Base-by-base conservation (phyloP, 768 basidiomycete species). In the Rhodotorula paludigena region DNA sequence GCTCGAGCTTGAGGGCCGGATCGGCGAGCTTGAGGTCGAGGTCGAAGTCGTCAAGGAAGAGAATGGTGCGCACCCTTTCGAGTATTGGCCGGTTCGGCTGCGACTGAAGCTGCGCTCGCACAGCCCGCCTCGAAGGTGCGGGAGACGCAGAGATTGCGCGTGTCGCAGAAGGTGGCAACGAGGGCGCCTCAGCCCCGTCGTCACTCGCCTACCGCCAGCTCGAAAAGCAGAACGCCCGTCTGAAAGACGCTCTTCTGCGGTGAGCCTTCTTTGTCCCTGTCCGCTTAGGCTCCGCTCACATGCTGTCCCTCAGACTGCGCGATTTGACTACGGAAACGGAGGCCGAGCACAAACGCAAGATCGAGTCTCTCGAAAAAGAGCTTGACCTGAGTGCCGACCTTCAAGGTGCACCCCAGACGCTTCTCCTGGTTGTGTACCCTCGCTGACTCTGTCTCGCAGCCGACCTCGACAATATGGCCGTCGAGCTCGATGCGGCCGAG, bases 161-260 rank as follows among this genome's bases (percentile, higher is more conserved):
- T 39, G 78, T 77, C 78, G 60, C 68, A 59, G 69, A 52, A n/a
- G 59, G 58, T 36, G 38, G 38, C 30, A 54, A 53, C 41, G 47
- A 68, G 56, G 64, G 21, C 77, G 73, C 73, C 23, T n/a, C 41
- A 9, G 65, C 32, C 11, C 39, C 38, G 21, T 47, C 61, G 83
- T 78, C 78, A 3, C 58, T 82, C 57, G 81, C 80, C 6, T 81
- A 79, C 68, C 88, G 82, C 25, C 94, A 97, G 76, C 85, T 99
- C 1, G 93, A 97, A 80, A 96, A 90, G 77, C 94, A 98, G 76
- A 99, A 98, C 69, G 91, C 92, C 75, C 81, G 96, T 23, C 80
- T 99, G 61, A 97, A 96, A 78, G 96, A 98, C 76, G 96, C 96
- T 20, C 82, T 98, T 16, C 83, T 94, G 61, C 84, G 87, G 89